A percentile compares a stretch with the other conserved stretches of the same genome.
Evolutionary conservation across 2,329 filamentous ascomycete species (phyloP).

Genomic region (Fusarium succisae): DNA sequence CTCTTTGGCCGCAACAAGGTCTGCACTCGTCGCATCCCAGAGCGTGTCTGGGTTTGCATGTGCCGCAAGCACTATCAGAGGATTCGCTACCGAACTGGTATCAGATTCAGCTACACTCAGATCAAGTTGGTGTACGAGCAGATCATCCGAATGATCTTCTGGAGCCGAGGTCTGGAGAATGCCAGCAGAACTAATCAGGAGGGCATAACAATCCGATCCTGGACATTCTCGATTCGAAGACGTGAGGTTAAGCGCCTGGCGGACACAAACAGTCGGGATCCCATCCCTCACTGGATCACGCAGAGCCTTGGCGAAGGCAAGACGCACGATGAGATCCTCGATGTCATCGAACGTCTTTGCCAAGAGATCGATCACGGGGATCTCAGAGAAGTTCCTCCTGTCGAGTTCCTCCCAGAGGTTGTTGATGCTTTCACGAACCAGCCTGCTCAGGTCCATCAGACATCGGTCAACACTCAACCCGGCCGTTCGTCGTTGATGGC

Average conservation of each 20-base stretch:
- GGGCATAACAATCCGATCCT: conserved; percentile 53
- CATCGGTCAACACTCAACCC: conserved; percentile 7
- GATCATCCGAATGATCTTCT: conserved; percentile 69
- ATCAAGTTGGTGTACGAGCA: conserved; percentile 71
- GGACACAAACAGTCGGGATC: conserved; percentile 42
- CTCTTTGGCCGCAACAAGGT: conserved; percentile 86
- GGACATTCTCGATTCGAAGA: conserved; percentile 71
- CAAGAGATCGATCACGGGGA: conserved; percentile 54
- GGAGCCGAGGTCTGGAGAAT: conserved; percentile 63
- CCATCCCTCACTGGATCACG: conserved; percentile 56
- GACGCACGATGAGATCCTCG: conserved; percentile 56
- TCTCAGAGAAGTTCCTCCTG: conserved; percentile 62
- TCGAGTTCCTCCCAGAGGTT: conserved; percentile 68
- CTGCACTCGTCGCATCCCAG: conserved; percentile 75
- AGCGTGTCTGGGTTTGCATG: conserved; percentile 76
- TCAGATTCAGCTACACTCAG: conserved; percentile 69
- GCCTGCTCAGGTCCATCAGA: conserved; percentile 26
- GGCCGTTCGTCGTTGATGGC: conserved; percentile 7
- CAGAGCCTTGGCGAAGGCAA: conserved; percentile 58
- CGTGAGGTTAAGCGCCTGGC: conserved; percentile 68
- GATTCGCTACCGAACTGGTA: conserved; percentile 72
- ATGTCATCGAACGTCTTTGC: conserved; percentile 58
- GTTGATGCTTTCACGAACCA: conserved; percentile 47
- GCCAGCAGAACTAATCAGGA: conserved; percentile 40
- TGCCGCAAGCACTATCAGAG: conserved; percentile 88